Percentiles rank a stretch among this genome's conserved stretches.
Conservation (phyloP, 106 monocot species). For the Narthecium ossifragum region DNA sequence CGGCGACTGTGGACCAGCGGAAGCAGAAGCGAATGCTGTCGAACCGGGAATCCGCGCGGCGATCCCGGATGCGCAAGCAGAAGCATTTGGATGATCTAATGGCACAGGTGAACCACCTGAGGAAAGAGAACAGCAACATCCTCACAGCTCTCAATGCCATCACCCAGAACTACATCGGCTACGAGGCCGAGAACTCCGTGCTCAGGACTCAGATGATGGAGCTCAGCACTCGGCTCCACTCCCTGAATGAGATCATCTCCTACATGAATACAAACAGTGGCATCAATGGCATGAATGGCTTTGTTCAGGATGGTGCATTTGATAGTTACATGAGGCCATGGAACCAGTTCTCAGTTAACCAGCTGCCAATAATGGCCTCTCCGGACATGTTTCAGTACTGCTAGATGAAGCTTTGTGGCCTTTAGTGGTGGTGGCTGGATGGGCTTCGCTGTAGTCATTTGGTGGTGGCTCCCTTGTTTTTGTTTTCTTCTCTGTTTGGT, state of each 20-base stretch:
- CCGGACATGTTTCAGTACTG: constrained; percentile 27
- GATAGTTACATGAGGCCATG: constrained; percentile 13
- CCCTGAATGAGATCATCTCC: constrained; percentile 36
- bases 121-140: constrained; percentile 28
- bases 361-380: constrained; percentile 15
- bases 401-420: not conserved
- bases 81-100: constrained; percentile 45
- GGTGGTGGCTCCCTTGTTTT: not conserved
- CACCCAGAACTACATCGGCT: constrained; percentile 15
- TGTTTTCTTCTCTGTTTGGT: not conserved
- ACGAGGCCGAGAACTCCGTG: constrained; percentile 48
- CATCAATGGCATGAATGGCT: not conserved
- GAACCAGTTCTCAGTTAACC: constrained; percentile 7
- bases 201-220: constrained; percentile 50
- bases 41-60: constrained; percentile 63
- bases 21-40: constrained; percentile 63
- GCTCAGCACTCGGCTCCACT: constrained; percentile 35
- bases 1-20: constrained; percentile 30
- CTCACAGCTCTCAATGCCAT: constrained; percentile 12
- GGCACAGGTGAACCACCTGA: constrained; percentile 27
- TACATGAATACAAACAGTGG: constrained; percentile 14
- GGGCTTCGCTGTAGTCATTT: not conserved
- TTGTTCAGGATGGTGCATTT: not conserved
- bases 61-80: constrained; percentile 63
- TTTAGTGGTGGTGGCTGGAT: too few relatives aligned